Conservation (phyloP, 2,329 filamentous ascomycete species). For the Raffaelea ambrosiae region DNA sequence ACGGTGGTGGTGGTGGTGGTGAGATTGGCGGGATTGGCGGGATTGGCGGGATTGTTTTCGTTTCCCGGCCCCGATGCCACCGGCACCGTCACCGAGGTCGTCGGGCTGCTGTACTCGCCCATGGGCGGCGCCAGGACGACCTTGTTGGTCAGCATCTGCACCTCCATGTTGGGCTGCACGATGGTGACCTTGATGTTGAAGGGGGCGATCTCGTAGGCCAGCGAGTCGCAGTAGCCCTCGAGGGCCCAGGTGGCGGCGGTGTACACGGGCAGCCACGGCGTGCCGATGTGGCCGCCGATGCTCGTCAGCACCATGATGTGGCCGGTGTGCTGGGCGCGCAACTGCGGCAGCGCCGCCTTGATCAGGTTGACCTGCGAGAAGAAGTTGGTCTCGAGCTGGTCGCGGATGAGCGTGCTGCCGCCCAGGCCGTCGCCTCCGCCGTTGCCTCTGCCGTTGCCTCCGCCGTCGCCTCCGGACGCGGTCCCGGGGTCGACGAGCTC, state of each 20-base stretch:
- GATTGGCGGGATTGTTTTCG: too few species aligned
- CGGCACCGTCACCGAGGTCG: neutral
- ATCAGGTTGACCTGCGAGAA: conserved; percentile 96
- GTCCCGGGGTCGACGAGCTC: conserved; percentile 51
- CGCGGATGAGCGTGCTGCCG: conserved; percentile 71
- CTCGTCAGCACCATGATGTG: conserved; percentile 87
- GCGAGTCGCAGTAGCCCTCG: conserved; percentile 89
- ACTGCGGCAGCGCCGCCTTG: conserved; percentile 72
- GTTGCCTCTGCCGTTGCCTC: neutral
- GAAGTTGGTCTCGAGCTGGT: conserved; percentile 92
- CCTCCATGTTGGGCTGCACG: conserved; percentile 91
- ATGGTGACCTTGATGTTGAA: conserved; percentile 97
- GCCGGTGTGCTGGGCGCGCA: conserved; percentile 72
- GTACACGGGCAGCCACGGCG: conserved; percentile 79
- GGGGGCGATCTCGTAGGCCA: conserved; percentile 92
- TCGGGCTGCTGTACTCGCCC: conserved; percentile 34
- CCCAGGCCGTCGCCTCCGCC: neutral
- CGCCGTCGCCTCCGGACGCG: conserved; percentile 14
- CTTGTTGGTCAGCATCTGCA: conserved; percentile 76
- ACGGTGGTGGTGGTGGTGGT: conserved; percentile 59
- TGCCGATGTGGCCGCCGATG: conserved; percentile 86
- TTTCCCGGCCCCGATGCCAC: neutral
- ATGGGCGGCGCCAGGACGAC: conserved; percentile 78
- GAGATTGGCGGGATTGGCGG: neutral
- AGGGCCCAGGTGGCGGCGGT: conserved; percentile 90